Evolutionary conservation across 2,329 filamentous ascomycete species (phyloP).

Genomic region (Triangularia verruculosa): DNA sequence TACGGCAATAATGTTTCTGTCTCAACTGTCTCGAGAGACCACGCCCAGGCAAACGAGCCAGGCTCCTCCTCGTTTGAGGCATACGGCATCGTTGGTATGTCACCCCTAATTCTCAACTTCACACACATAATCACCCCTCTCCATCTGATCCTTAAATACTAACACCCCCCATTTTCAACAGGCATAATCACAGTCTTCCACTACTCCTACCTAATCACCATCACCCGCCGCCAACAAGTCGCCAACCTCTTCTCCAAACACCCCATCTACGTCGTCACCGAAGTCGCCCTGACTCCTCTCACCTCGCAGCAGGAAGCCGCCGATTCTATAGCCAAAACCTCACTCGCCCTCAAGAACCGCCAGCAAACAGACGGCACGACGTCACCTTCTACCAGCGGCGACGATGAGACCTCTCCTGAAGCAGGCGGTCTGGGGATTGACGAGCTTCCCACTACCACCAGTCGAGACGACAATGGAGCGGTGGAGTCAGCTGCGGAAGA

Average conservation of each 20-base stretch:
- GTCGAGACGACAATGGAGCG: conserved; percentile 29
- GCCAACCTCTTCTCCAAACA: conserved; percentile 73
- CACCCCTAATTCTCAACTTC: too few species aligned
- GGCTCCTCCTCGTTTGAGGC: conserved; percentile 56
- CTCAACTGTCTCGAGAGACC: conserved; percentile 44
- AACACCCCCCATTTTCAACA: conserved; percentile 36
- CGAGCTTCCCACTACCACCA: conserved; percentile 38
- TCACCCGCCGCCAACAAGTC: conserved; percentile 82
- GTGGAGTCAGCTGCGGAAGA: conserved; percentile 35
- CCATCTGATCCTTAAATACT: not conserved
- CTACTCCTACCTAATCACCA: conserved; percentile 79
- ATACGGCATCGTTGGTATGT: conserved; percentile 57
- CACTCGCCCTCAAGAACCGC: conserved; percentile 41
- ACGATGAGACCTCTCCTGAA: conserved; percentile 43
- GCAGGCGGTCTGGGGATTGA: conserved; percentile 33
- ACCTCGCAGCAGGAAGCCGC: conserved; percentile 72
- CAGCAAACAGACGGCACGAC: conserved; percentile 31
- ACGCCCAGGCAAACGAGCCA: conserved; percentile 36
- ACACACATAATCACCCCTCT: too few species aligned
- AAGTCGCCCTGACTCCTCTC: conserved; percentile 87
- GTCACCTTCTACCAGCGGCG: conserved; percentile 42
- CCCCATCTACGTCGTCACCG: conserved; percentile 82
- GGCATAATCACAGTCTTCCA: conserved; percentile 81
- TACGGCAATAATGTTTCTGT: conserved; percentile 60
- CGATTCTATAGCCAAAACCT: conserved; percentile 64